Conservation (phyloP, 176 grass and related monocot genomes). For the Oryza rufipogon region DNA sequence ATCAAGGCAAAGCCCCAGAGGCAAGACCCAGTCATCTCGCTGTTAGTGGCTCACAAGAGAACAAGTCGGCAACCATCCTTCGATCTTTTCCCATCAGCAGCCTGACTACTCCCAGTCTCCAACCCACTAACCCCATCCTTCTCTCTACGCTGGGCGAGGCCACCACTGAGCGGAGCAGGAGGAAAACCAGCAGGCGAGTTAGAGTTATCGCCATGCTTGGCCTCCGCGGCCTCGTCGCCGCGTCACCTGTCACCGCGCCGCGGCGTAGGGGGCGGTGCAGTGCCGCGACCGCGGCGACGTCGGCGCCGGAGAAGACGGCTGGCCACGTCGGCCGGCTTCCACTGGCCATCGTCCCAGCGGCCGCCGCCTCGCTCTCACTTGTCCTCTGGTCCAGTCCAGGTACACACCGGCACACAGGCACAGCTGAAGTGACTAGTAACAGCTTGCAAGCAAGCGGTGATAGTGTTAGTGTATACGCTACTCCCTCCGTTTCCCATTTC, state of each 20-base stretch:
- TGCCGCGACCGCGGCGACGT: conserved; percentile 11
- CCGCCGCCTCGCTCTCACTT: conserved; percentile 59
- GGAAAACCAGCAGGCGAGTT: background rate
- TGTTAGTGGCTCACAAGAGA: conserved; percentile 42
- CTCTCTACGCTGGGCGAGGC: background rate
- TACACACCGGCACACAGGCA: background rate
- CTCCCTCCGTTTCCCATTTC: too few relatives aligned
- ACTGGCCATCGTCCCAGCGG: conserved; percentile 48
- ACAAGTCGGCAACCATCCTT: conserved; percentile 24
- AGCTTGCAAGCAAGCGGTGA: background rate
- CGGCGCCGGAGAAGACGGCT: conserved; percentile 22
- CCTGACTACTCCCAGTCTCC: background rate
- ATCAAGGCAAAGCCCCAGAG: too few relatives aligned
- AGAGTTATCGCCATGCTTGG: conserved; percentile 35
- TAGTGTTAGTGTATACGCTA: background rate
- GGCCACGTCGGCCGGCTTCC: background rate
- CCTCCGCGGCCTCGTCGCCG: conserved; percentile 25
- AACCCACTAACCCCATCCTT: background rate
- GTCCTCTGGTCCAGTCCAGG: conserved; percentile 73
- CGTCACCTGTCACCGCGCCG: conserved; percentile 22
- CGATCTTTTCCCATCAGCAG: background rate
- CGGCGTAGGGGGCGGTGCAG: background rate
- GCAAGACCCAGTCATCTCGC: background rate
- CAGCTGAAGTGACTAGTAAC: background rate
- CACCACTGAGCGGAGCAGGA: too few relatives aligned